phyloP scores from a whole-genome alignment of 345 rosid species.

The Balakata baccata region DNA sequence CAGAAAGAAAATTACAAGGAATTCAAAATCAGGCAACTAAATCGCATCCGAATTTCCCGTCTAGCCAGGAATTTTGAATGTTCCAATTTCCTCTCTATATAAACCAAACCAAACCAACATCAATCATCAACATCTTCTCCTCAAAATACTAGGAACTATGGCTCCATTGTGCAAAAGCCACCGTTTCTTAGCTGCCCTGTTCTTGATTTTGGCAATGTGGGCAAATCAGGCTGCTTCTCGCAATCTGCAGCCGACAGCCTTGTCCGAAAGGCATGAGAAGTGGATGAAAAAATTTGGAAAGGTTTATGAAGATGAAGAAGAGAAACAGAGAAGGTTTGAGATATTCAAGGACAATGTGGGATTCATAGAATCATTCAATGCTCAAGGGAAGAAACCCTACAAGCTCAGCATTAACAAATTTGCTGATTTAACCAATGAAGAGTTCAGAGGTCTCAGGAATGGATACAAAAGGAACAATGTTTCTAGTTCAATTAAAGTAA shows the following conservation, averaged over 20 bases:
- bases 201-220: not conserved
- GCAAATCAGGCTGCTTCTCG: not conserved
- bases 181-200: not conserved
- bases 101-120: not conserved
- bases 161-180: not conserved
- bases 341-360: constrained; percentile 37
- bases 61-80: not conserved
- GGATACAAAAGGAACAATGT: constrained; percentile 5
- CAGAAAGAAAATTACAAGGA: not conserved
- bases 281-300: constrained; percentile 28
- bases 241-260: constrained; percentile 4
- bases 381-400: constrained; percentile 14
- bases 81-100: not conserved
- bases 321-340: constrained; percentile 32
- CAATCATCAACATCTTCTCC: not conserved
- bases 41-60: not conserved
- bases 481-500: not conserved
- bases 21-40: not conserved
- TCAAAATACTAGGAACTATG: not conserved
- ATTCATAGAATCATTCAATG: constrained; percentile 23
- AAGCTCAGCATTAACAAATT: constrained; percentile 35
- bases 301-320: constrained; percentile 18
- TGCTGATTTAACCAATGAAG: constrained; percentile 34
- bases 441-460: constrained; percentile 23
- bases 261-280: constrained; percentile 17